A percentile compares a stretch with the other conserved stretches of the same genome.
Evolutionary conservation across 371 early-diverging fungal genomes (phyloP).

Genomic region (Mortierella sp.): DNA sequence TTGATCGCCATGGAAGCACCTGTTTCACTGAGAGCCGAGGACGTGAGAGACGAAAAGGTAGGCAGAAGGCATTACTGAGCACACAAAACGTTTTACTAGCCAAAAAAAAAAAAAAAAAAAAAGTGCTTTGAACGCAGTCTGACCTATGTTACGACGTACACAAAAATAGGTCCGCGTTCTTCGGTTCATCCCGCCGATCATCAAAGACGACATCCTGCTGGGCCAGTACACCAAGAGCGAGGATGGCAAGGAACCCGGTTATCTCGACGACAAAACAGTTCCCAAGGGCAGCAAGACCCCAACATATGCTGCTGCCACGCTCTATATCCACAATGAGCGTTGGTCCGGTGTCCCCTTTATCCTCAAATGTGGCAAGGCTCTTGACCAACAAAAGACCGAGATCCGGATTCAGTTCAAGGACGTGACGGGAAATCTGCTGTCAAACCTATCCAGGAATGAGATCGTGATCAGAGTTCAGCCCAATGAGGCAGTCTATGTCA

Average conservation of each 20-base stretch:
- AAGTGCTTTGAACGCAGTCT: too few species aligned
- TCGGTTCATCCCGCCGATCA: slow-evolving; percentile 84
- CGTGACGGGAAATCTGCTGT: slow-evolving; percentile 82
- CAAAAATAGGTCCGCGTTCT: slow-evolving; percentile 81
- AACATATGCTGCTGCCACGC: slow-evolving; percentile 91
- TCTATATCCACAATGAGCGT: slow-evolving; percentile 92
- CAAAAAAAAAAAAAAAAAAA: too few species aligned
- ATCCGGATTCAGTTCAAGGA: slow-evolving; percentile 96
- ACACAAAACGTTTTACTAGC: too few species aligned
- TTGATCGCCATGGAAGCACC: slow-evolving; percentile 95
- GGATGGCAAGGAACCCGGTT: slow-evolving; percentile 86
- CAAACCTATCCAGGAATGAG: slow-evolving; percentile 87
- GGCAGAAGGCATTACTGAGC: neutral
- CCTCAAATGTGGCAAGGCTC: slow-evolving; percentile 95
- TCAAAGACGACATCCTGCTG: slow-evolving; percentile 79
- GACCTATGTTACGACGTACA: too few species aligned
- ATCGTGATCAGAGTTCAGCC: slow-evolving; percentile 98
- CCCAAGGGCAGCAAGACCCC: slow-evolving; percentile 85
- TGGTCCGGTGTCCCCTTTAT: slow-evolving; percentile 98
- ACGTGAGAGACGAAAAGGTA: slow-evolving; percentile 92
- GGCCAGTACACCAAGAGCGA: slow-evolving; percentile 86
- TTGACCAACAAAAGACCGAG: slow-evolving; percentile 93
- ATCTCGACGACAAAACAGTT: slow-evolving; percentile 93
- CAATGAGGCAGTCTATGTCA: slow-evolving; percentile 95
- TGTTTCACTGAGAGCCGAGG: slow-evolving; percentile 85